Base-by-base conservation (phyloP, 2,329 filamentous ascomycete species). In the Aspergillus pseudoviridinutans region DNA sequence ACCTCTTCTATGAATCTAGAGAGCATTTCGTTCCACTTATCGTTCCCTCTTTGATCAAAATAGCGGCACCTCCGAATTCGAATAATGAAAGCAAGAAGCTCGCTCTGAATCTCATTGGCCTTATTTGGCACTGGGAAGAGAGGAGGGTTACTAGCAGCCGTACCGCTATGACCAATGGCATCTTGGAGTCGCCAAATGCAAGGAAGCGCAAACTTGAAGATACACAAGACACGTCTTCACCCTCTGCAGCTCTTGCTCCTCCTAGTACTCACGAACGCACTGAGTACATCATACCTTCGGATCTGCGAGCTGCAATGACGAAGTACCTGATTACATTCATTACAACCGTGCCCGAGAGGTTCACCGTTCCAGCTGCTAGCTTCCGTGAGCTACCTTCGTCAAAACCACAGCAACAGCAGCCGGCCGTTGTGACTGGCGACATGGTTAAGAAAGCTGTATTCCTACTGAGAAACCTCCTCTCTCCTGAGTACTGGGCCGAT, bases 281-380 rank as follows among this genome's bases (percentile, higher is more conserved):
- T 0, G 89, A 92, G 56, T 92, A 90, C 64, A 80, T 84, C 60
- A 87, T 93, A 27, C 84, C 89, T 8, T 71, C 82, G 0, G 72
- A 83, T 1, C 85, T 89, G 54, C 85, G 92, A 22, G 83, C 87
- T 47, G 88, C 91, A 73, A 88, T 99, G 79, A 84, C 97, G 50
- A 97, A 96, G 74, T 99, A 97, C 69, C 83, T 99, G 32, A 90
- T 97, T 29, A 90, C 94, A 59, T 97, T 97, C 74, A 96, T 97
- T 65, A 92, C 92, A 1, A 89, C 91, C 52, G 81, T 97, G 24
- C 88, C 89, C 20, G 94, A 97, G 74, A 86, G 92, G 35, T 97
- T 90, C 71, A 87, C 87, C 22, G 84, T 92, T 24, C 88, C 88
- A 14, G 89, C 89, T 24, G 82, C 85, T 14, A 89, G 87, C 65